These are phyloP conservation scores for Diaporthe sp. DNA, from an alignment of 2,329 filamentous ascomycete species.

Conservation along the genomic window DNA sequence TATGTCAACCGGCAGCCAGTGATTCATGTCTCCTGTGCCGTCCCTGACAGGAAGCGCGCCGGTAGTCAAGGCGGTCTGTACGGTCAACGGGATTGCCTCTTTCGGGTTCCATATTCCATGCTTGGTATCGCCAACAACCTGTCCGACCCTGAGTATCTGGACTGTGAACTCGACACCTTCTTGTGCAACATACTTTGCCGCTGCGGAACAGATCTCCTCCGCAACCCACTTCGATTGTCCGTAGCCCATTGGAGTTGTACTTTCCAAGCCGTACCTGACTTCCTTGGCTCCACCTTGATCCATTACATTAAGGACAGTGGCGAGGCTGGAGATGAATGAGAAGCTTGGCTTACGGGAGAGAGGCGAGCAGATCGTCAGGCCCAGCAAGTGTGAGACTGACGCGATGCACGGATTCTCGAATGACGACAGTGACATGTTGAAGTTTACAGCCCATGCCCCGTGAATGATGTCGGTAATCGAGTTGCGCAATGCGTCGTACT, in stretches of 20 bases:
- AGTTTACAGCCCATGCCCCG: slow-evolving; percentile 30
- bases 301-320: background rate
- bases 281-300: slow-evolving; percentile 7
- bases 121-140: slow-evolving; percentile 61
- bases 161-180: slow-evolving; percentile 49
- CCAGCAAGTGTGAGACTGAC: slow-evolving; percentile 14
- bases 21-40: background rate
- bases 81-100: slow-evolving; percentile 63
- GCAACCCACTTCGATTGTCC: slow-evolving; percentile 31
- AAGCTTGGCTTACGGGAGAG: background rate
- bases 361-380: background rate
- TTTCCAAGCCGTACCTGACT: slow-evolving; percentile 1
- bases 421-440: slow-evolving; percentile 21
- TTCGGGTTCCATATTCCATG: slow-evolving; percentile 62
- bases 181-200: background rate
- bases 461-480: slow-evolving; percentile 28
- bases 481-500: slow-evolving; percentile 14
- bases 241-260: background rate
- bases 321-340: slow-evolving; percentile 28
- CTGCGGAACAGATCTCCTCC: slow-evolving; percentile 29
- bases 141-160: slow-evolving; percentile 53
- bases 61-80: slow-evolving; percentile 58
- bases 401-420: slow-evolving; percentile 24
- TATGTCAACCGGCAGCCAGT: slow-evolving; percentile 27
- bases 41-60: slow-evolving; percentile 55